Base-by-base conservation (phyloP, 129 eudicot genomes). In the Artemisia argyi region DNA sequence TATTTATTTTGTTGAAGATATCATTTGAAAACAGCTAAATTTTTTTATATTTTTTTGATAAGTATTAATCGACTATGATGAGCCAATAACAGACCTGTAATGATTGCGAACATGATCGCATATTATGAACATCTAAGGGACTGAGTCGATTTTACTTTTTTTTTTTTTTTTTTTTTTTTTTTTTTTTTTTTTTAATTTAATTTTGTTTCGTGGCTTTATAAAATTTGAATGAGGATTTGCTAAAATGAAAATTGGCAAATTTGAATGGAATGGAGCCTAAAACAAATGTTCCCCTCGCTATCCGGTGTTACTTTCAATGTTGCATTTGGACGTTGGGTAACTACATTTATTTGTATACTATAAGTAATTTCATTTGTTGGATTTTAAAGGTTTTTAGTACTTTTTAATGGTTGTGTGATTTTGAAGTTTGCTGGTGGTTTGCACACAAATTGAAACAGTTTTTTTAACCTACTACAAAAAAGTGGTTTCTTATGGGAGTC, bases 91-190 rank as follows among this genome's bases (percentile, higher is more conserved):
- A 88, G 95, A 88, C 88, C 95, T 88, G 95, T 86, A 78, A 87
- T 90, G 96, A 90, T 48, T 90, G 94, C 89, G 96, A 80, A 76
- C 0, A 90, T 90, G 96, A 90, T 90, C 94, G 94, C 96, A 87
- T 24, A 61, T 83, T 68, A 75, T 85, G 96, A 90, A 90, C 96
- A 87, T 90, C 96, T 87, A 90, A 90, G 96, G 96, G 96, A 87
- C 94, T 90, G 96, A 87, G 88, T 80, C 85, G 3, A n/a, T 12
- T 12, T 35, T 5, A 1, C 0, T 1, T 35, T 12, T 3, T 32
- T 12, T 7, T 70, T 14, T 24, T 2, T 0, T 19, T 7, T 65
- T 17, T 54, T 20, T 19, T 24, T 2, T 0, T 35, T 7, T 65
- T 17, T n/a, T n/a, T n/a, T 20, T 19, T 24, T 2, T 0, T 35